phyloP scores from a whole-genome alignment of 108 stramenopile species.

The Skeletonema marinoi region DNA sequence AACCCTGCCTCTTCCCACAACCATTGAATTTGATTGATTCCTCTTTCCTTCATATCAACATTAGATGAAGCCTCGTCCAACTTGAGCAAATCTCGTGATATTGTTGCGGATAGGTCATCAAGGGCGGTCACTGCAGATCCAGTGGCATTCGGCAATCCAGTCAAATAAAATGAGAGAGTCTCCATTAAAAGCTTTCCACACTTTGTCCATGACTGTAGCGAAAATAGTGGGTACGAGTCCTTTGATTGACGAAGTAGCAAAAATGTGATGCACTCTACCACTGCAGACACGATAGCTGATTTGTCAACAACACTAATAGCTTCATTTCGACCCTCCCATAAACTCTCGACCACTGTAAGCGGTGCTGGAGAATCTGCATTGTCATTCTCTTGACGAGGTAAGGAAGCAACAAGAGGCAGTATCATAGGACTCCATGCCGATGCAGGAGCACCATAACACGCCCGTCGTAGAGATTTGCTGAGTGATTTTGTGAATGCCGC shows the following conservation, averaged over 20 bases:
- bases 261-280: conserved; percentile 72
- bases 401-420: conserved; percentile 67
- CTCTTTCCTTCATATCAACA: conserved; percentile 11
- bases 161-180: conserved; percentile 28
- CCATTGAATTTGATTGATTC: conserved; percentile 30
- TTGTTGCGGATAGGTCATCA: conserved; percentile 33
- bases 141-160: conserved; percentile 18
- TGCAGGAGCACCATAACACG: conserved; percentile 69
- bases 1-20: conserved; percentile 38
- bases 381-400: conserved; percentile 26
- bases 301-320: conserved; percentile 55
- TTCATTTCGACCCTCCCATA: conserved; percentile 69
- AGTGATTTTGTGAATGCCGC: conserved; percentile 53
- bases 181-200: conserved; percentile 39
- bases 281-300: conserved; percentile 56
- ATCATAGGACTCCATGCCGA: conserved; percentile 69
- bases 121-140: conserved; percentile 17
- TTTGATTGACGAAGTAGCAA: conserved; percentile 48
- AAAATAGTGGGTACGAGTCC: conserved; percentile 5
- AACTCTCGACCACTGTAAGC: conserved; percentile 36
- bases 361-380: conserved; percentile 7
- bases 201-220: conserved; percentile 9
- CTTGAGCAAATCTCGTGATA: conserved; percentile 32
- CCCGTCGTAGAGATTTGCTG: conserved; percentile 63
- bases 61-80: conserved; percentile 22